Evolutionary conservation across 116 monocot species (phyloP), one percentile per base, ranked within the genome.

Genomic region (Cymodocea nodosa): DNA sequence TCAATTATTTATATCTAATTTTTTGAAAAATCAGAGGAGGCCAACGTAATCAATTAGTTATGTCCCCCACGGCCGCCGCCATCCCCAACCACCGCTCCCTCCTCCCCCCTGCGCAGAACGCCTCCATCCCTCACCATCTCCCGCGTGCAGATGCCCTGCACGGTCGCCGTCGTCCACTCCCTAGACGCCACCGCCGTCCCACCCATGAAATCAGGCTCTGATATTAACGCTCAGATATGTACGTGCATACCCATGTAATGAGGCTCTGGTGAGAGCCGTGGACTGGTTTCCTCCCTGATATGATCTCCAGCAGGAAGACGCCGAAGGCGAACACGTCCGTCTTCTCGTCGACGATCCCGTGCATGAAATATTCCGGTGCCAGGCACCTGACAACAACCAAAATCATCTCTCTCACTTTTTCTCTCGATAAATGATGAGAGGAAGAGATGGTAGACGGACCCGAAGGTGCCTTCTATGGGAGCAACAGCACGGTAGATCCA

Each of bases 401-500:
- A 36, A 35, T 24, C 60, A 30, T 30, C 2, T 30, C 30, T 30
- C 30, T 30, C 30, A 1, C 30, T 30, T 1, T 30, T 3, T 30
- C 23, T 7, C 11, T 13, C 22, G 25, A 60, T 15, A 23, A 14
- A 12, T 60, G 19, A 59, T 24, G 19, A 34, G 35, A n/a, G 4
- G 17, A 30, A 62, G 5, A 37, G 39, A 65, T 67, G 50, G 40
- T n/a, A 24, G 36, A 69, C 76, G 1, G 15, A 92, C 92, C 92
- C 87, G 48, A 92, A 81, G 65, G 92, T 92, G 23, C 92, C 92
- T 83, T 87, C 88, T 4, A 92, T 87, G 4, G 82, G 81, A n/a
- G 73, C 80, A 25, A 87, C 78, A 2, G 80, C 77, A 12, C 85
- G 81, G 71, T 87, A 74, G 36, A 66, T 73, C 83, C 85, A 87